Evolutionary conservation across 202 grass and related monocot genomes (phyloP).

Genomic region (Carex sylvatica): DNA sequence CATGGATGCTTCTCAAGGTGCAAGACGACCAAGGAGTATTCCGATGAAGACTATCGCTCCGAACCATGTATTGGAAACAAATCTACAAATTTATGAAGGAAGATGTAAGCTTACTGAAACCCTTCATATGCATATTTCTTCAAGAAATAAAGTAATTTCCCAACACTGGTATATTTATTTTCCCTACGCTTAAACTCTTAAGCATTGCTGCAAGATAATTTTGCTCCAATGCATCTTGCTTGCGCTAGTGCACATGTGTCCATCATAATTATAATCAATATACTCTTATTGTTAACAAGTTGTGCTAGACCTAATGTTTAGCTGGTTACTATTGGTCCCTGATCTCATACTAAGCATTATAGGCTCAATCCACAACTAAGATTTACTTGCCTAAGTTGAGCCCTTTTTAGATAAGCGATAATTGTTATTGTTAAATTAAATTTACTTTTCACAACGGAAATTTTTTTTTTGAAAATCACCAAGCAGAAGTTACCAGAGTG

Average conservation of each 20-base stretch:
- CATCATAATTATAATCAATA: not conserved
- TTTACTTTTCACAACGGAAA: not conserved
- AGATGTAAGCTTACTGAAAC: not conserved
- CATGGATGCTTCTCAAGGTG: too few species aligned
- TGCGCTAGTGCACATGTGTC: not conserved
- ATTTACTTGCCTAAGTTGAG: not conserved
- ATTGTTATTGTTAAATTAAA: too few species aligned
- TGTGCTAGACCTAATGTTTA: not conserved
- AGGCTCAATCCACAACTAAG: not conserved
- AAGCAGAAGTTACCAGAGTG: too few species aligned
- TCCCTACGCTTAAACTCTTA: not conserved
- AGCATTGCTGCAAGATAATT: not conserved
- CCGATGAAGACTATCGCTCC: conserved; percentile 31
- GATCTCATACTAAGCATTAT: not conserved
- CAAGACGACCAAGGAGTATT: too few species aligned
- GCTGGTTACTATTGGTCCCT: not conserved
- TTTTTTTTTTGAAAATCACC: not conserved
- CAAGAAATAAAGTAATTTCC: too few species aligned
- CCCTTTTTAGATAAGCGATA: not conserved
- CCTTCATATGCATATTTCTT: too few species aligned
- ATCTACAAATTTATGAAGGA: conserved; percentile 25
- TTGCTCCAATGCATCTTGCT: not conserved
- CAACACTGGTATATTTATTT: too few species aligned
- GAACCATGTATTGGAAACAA: conserved; percentile 50
- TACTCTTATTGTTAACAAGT: not conserved